Evolutionary conservation across 345 rosid species (phyloP).

Genomic region (Trapa bicornis): DNA sequence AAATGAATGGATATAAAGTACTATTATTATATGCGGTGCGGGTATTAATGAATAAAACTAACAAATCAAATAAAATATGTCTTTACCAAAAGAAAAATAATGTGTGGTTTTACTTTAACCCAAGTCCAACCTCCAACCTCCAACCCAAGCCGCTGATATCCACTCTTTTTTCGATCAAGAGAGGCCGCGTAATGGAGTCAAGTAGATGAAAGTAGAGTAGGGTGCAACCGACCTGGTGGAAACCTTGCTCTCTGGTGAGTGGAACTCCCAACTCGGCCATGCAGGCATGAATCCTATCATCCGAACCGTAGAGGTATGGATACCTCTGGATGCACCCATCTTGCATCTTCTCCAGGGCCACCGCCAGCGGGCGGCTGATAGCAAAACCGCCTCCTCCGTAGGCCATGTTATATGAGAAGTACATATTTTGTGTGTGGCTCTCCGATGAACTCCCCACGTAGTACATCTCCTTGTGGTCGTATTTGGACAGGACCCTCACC

Average conservation of each 20-base stretch:
- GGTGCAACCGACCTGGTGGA: constrained; percentile 58
- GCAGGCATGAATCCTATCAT: constrained; percentile 81
- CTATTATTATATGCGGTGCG: no score
- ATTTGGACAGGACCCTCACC: constrained; percentile 43
- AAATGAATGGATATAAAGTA: no score
- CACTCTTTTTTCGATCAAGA: no score
- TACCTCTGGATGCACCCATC: constrained; percentile 56
- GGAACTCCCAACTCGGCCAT: constrained; percentile 87
- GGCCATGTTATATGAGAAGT: constrained; percentile 62
- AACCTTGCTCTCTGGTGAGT: constrained; percentile 53
- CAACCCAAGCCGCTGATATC: no score
- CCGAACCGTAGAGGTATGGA: constrained; percentile 55
- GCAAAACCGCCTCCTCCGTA: constrained; percentile 94
- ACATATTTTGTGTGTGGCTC: constrained; percentile 59
- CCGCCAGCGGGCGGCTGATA: constrained; percentile 59
- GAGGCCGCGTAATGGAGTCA: no score
- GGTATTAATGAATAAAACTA: no score
- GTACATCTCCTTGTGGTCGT: constrained; percentile 52
- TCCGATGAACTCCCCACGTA: constrained; percentile 70
- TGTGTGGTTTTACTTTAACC: no score
- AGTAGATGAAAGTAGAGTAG: background rate
- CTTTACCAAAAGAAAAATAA: no score
- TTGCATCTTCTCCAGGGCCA: constrained; percentile 42
- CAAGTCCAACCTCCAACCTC: no score
- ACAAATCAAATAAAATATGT: no score